phyloP scores from a whole-genome alignment of 768 basidiomycete genomes.

The Rhodosporidiobolus odoratus region DNA sequence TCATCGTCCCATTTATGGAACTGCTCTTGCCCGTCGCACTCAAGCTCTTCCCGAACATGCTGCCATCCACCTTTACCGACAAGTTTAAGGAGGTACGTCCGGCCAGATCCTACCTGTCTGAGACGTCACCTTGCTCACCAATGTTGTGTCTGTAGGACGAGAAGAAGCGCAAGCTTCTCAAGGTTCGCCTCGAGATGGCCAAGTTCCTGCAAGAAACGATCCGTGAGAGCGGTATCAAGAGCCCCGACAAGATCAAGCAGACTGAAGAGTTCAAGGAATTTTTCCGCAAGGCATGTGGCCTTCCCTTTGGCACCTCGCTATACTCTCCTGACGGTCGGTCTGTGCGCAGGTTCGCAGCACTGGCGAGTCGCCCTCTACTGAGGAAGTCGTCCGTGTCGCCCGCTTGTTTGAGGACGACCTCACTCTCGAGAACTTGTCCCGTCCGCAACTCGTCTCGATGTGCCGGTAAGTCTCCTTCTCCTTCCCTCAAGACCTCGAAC shows the following conservation, averaged over 20 bases:
- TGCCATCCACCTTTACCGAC: slow-evolving; percentile 96
- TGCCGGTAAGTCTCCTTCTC: slow-evolving; percentile 52
- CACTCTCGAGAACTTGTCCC: slow-evolving; percentile 92
- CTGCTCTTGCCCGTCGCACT: slow-evolving; percentile 88
- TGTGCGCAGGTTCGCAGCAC: slow-evolving; percentile 72
- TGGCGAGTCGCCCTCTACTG: slow-evolving; percentile 81
- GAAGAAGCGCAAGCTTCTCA: slow-evolving; percentile 89
- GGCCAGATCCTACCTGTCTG: too few relatives aligned
- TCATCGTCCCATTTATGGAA: slow-evolving; percentile 98
- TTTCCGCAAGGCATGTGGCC: slow-evolving; percentile 75
- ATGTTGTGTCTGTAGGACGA: slow-evolving; percentile 64
- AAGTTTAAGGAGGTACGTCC: slow-evolving; percentile 76
- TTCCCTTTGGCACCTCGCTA: background rate
- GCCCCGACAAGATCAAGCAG: slow-evolving; percentile 78
- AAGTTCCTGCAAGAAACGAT: slow-evolving; percentile 98
- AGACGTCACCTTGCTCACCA: background rate
- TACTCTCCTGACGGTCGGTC: background rate
- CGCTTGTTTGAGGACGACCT: slow-evolving; percentile 96
- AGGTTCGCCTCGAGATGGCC: slow-evolving; percentile 94
- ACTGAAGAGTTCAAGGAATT: slow-evolving; percentile 97
- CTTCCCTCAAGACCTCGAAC: background rate
- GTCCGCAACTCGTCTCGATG: slow-evolving; percentile 97
- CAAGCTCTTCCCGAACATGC: slow-evolving; percentile 97
- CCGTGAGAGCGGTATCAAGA: slow-evolving; percentile 85
- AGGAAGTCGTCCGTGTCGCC: slow-evolving; percentile 88